Evolutionary conservation across 768 basidiomycete genomes (phyloP), one percentile per base, ranked within the genome.

Genomic region (Boletus rubroflammeus): DNA sequence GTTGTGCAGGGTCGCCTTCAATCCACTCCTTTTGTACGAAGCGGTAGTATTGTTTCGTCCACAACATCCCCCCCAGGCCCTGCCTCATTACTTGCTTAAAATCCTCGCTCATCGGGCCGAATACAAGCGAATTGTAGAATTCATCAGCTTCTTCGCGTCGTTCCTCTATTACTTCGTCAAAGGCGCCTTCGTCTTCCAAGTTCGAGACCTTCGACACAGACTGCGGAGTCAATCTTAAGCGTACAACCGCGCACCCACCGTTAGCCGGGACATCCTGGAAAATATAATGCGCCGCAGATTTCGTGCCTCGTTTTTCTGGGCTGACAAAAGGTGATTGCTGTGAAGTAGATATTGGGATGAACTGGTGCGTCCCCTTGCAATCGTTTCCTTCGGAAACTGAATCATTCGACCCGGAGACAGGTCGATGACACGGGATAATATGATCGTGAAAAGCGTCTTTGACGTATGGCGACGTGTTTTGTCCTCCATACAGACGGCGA

Each of bases 371-470:
- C 34, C 5, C 35, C 11, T 38, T 26, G 21, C 14, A 15, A 21
- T 47, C 23, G 2, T 34, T 38, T 53, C 31, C 46, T 43, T 51
- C n/a, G 23, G 52, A 54, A 40, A 42, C 19, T 2, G 50, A 51
- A 26, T 40, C 51, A 21, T 64, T 67, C 0, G 72, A 73, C 19
- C 81, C 77, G 3, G 77, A 72, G 15, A 66, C 70, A 63, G 75
- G 88, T 39, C 91, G 85, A 70, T 98, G 96, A 6, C 78, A 79
- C 1, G 85, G 84, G 60, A 99, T 86, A 69, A 99, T 92, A 69
- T 98, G 92, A 71, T 99, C 95, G 64, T 99, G 96, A 78, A 99
- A 99, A 11, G 90, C 95, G 66, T 99, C 97, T 74, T 99, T 99
- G 65, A 90, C 90, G 65, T 86, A 94, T 3, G 81, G 79, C 0